Evolutionary conservation across 306 rosid species (phyloP), one percentile per base, ranked within the genome.

Genomic region (Vicia faba): DNA sequence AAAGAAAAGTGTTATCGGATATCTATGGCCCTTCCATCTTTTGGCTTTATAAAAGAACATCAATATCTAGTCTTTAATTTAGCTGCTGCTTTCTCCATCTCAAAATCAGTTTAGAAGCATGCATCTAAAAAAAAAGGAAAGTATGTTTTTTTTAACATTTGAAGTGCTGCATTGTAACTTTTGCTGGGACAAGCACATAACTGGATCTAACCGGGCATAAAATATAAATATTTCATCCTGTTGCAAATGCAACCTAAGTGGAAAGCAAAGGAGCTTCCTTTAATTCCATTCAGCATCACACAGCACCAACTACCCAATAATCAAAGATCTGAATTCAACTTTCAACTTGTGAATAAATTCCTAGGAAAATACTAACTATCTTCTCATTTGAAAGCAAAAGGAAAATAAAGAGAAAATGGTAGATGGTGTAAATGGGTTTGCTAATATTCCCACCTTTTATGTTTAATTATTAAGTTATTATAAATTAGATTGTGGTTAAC

Each of bases 391-490:
- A 57, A 79, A 69, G 73, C 73, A 51, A 73, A 68, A 68, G 72
- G n/a, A 2, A 33, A 60, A 35, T 2, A 36, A 13, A n/a, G 8
- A 14, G 38, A 65, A 26, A 67, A 67, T 4, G 26, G 65, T 13
- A 39, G 4, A 8, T 25, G 44, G 20, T 51, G 35, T 46, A 54
- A 62, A 68, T 63, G 68, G 72, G 79, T 56, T 74, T 61, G 58
- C 63, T 61, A 46, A 35, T 53, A 72, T 78, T 67, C 78, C 54
- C 35, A 41, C 66, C 43, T 78, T 49, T 71, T 11, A 26, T 70
- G 15, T 56, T 7, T 33, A 16, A 23, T 29, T 6, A 71, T 64
- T 45, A 65, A 71, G 59, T 58, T 29, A 19, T 58, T 19, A 11
- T 57, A 13, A 64, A 36, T 29, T 73, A 6, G 44, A 68, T 45